These are phyloP conservation scores for Karstenula rhodostoma DNA, from an alignment of 2,329 filamentous ascomycete species.

Conservation along the genomic window DNA sequence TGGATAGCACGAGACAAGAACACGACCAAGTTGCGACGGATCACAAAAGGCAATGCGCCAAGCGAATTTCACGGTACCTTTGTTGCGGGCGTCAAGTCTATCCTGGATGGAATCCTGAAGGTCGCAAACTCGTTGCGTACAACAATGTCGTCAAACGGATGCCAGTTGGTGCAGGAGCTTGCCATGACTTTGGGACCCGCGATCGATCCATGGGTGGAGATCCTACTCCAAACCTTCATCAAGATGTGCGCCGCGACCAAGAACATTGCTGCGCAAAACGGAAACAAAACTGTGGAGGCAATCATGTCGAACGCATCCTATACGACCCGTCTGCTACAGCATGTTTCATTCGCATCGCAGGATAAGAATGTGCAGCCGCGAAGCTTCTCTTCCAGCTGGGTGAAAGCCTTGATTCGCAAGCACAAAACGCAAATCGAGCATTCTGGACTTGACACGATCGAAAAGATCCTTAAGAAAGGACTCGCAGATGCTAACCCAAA, in stretches of 20 bases:
- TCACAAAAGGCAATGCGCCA: conserved; percentile 84
- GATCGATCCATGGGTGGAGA: conserved; percentile 88
- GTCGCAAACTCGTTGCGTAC: conserved; percentile 83
- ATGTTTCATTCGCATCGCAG: conserved; percentile 80
- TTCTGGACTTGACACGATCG: conserved; percentile 79
- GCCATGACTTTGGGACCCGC: conserved; percentile 77
- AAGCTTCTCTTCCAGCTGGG: conserved; percentile 80
- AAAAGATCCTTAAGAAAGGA: conserved; percentile 89
- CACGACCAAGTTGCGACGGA: conserved; percentile 75
- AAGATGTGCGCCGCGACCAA: conserved; percentile 91
- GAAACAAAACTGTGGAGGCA: conserved; percentile 79
- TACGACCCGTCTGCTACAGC: conserved; percentile 81
- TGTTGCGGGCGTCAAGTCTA: conserved; percentile 71
- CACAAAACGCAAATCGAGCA: conserved; percentile 88
- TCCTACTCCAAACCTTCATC: conserved; percentile 86
- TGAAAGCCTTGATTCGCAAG: conserved; percentile 81
- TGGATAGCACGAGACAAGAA: conserved; percentile 88
- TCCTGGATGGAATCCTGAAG: conserved; percentile 90
- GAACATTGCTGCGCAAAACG: conserved; percentile 87
- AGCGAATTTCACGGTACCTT: conserved; percentile 78
- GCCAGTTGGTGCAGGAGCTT: conserved; percentile 83
- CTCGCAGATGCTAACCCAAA: conserved; percentile 89
- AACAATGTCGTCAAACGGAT: conserved; percentile 87
- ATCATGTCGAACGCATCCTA: conserved; percentile 84
- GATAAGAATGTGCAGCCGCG: conserved; percentile 95